phyloP scores from a whole-genome alignment of 2,329 filamentous ascomycete species.

The Diaporthe batatas region DNA sequence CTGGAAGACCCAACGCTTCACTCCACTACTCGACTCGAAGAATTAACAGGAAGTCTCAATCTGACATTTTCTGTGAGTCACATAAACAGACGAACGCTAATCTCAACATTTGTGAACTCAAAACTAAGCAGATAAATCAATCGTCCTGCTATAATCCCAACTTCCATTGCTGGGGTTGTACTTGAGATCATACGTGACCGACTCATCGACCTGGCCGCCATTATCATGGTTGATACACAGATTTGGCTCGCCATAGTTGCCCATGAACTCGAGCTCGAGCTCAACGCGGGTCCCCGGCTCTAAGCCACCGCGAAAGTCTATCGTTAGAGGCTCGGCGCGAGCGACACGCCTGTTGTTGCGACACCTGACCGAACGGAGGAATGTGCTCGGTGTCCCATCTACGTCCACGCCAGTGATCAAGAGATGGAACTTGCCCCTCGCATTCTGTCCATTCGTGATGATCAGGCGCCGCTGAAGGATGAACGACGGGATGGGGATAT shows the following conservation, averaged over 20 bases:
- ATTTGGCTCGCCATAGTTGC: constrained; percentile 60
- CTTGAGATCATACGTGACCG: constrained; percentile 13
- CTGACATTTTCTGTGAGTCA: not conserved
- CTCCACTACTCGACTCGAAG: not conserved
- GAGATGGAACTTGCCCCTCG: constrained; percentile 48
- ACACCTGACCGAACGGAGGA: constrained; percentile 56
- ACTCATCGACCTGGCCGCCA: constrained; percentile 25
- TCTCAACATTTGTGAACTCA: not conserved
- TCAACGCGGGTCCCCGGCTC: constrained; percentile 47
- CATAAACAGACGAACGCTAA: not conserved
- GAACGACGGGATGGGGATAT: constrained; percentile 54
- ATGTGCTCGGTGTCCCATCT: constrained; percentile 57
- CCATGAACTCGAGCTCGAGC: constrained; percentile 62
- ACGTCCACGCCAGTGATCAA: constrained; percentile 54
- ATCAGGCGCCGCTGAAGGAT: constrained; percentile 53
- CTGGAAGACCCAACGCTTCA: not conserved
- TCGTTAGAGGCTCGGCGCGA: constrained; percentile 54
- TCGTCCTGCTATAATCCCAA: not conserved
- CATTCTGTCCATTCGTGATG: constrained; percentile 46
- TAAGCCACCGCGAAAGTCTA: constrained; percentile 51
- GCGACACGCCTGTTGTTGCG: constrained; percentile 52
- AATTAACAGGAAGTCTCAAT: not conserved
- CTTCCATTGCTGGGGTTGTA: not conserved
- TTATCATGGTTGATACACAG: constrained; percentile 48
- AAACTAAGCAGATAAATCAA: too few relatives aligned